phyloP scores from a whole-genome alignment of 2,329 filamentous ascomycete genomes.

The Rasamsonia emersonii region DNA sequence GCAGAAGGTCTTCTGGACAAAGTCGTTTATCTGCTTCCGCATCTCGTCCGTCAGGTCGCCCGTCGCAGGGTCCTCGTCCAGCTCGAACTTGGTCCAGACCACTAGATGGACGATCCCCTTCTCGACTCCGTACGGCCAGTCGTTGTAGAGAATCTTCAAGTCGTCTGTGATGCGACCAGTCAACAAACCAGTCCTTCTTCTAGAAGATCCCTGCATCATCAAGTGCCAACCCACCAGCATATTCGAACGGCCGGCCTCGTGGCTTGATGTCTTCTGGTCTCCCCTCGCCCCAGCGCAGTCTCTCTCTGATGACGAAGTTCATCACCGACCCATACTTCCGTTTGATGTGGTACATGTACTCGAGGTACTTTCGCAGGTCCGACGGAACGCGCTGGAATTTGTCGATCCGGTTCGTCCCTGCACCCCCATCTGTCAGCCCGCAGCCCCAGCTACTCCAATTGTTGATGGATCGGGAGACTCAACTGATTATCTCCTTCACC shows the following conservation, averaged over 20 bases:
- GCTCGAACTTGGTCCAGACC: constrained; percentile 83
- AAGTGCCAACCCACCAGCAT: constrained; percentile 22
- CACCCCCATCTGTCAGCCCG: neutral
- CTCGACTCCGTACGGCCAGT: constrained; percentile 91
- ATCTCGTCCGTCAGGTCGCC: constrained; percentile 60
- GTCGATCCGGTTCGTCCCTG: constrained; percentile 60
- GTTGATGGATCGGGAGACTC: constrained; percentile 11
- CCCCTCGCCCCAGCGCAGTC: constrained; percentile 57
- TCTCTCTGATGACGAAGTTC: constrained; percentile 62
- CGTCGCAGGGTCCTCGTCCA: constrained; percentile 58
- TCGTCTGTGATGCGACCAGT: constrained; percentile 40
- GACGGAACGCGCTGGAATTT: constrained; percentile 68
- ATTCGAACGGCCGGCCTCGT: constrained; percentile 23
- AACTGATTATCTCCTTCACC: constrained; percentile 54
- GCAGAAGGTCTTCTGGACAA: constrained; percentile 60
- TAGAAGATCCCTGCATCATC: too few species aligned
- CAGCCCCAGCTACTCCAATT: neutral
- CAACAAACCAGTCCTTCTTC: constrained; percentile 3
- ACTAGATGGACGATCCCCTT: constrained; percentile 71
- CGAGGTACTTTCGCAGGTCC: constrained; percentile 67
- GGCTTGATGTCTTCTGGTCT: constrained; percentile 28
- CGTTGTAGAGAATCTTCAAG: constrained; percentile 71
- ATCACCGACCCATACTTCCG: constrained; percentile 66
- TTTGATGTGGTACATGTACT: constrained; percentile 57
- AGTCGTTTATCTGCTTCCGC: constrained; percentile 59